These are phyloP conservation scores for Didymellaceae sp. DNA, from an alignment of 2,329 filamentous ascomycete genomes.

Conservation along the genomic window DNA sequence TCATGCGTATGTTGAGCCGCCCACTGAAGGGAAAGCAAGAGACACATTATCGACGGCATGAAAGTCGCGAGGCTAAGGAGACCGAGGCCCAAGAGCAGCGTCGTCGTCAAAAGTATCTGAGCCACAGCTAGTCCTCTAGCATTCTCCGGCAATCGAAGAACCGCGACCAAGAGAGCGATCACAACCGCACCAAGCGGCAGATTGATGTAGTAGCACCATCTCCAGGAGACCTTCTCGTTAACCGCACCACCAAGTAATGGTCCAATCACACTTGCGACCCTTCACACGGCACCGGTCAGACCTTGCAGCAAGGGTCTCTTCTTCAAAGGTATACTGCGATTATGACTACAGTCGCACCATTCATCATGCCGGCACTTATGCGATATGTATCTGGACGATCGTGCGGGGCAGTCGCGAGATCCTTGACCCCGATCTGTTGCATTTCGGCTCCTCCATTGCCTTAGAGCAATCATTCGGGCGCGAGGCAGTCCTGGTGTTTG, in stretches of 20 bases:
- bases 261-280: constrained; percentile 41
- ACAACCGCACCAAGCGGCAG: constrained; percentile 25
- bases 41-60: constrained; percentile 33
- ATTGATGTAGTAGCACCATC: constrained; percentile 52
- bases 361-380: constrained; percentile 51
- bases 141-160: constrained; percentile 48
- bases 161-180: constrained; percentile 16
- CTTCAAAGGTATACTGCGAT: constrained; percentile 47
- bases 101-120: neutral
- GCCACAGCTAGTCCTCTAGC: neutral
- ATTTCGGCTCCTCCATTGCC: neutral
- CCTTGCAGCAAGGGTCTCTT: constrained; percentile 53
- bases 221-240: constrained; percentile 65
- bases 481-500: neutral
- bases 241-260: constrained; percentile 49
- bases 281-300: constrained; percentile 52
- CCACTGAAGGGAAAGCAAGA: constrained; percentile 43
- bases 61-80: constrained; percentile 36
- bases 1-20: constrained; percentile 42
- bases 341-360: constrained; percentile 50
- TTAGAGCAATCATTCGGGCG: neutral
- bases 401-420: neutral
- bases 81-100: constrained; percentile 27
- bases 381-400: neutral
- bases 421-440: neutral